Evolutionary conservation across 805 yeast species (phyloP), one percentile per base, ranked within the genome.

Genomic region (Myxozyma monticola): DNA sequence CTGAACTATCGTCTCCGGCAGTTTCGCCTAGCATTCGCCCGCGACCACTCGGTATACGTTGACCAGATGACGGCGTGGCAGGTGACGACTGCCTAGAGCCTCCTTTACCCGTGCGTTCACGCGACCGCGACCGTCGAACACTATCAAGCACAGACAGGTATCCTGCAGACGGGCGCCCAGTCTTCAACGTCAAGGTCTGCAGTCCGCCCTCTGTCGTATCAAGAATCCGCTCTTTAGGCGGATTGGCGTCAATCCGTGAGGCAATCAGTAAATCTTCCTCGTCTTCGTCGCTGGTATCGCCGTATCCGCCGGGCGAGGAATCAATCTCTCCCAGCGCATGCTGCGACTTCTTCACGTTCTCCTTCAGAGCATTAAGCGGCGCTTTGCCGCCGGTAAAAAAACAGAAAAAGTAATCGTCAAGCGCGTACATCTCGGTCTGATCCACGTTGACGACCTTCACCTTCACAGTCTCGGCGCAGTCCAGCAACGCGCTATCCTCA

Each of bases 391-490:
- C 66, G 18, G 74, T 70, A 63, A 87, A 83, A 52, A 87, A 84
- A 64, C 87, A 76, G 57, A 89, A 77, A 54, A 79, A 79, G 54
- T 83, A 79, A 42, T 83, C 87, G 61, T 86, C 89, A n/a, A 81
- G 62, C 0, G 81, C 81, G 62, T 67, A 79, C 1, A 79, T 68
- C 5, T 73, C 68, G 43, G 75, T 74, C 58, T 81, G 40, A 29
- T 54, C 53, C 9, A 42, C 50, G 57, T 83, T 87, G 38, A 81
- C 65, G 2, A 83, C 87, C 45, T 79, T 76, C n/a, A 88, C 60
- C 39, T 79, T 71, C 30, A 87, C 65, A 14, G 82, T 80, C 22
- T 77, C 75, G 0, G 84, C 79, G 40, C 69, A 48, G 14, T 83
- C 83, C 35, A 84, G 71, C 3, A 85, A 76, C 25, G 76, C 64